Conservation (phyloP, 495 filamentous ascomycete species). For the Talaromyces stipitatus region DNA sequence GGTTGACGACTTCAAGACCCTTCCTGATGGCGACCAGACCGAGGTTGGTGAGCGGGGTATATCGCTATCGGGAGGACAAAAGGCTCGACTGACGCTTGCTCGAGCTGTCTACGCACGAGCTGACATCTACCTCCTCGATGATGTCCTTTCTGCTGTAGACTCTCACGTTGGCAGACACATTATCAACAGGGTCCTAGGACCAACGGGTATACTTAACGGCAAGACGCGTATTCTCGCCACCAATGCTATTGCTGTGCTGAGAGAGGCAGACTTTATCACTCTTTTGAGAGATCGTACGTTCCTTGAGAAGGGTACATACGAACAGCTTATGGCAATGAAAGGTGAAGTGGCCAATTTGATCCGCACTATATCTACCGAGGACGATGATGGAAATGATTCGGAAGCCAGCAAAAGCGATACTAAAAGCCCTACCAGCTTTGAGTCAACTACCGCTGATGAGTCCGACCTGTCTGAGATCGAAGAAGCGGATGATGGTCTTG, state of each 20-base stretch:
- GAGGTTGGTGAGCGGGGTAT: constrained; percentile 97
- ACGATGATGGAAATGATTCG: constrained; percentile 51
- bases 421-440: constrained; percentile 43
- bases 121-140: constrained; percentile 94
- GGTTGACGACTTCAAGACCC: constrained; percentile 78
- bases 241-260: constrained; percentile 88
- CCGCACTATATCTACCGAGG: constrained; percentile 62
- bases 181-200: constrained; percentile 86
- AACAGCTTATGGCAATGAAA: constrained; percentile 87
- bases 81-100: constrained; percentile 89
- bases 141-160: constrained; percentile 91
- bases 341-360: constrained; percentile 83
- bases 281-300: constrained; percentile 77
- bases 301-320: constrained; percentile 80
- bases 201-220: constrained; percentile 68
- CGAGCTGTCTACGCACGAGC: constrained; percentile 94
- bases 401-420: constrained; percentile 42
- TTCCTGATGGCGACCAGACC: constrained; percentile 95
- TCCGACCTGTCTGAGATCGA: constrained; percentile 53
- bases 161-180: constrained; percentile 95
- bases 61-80: constrained; percentile 93
- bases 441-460: constrained; percentile 44
- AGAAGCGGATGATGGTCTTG: constrained; percentile 61
- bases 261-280: constrained; percentile 78
- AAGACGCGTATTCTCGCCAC: constrained; percentile 95